Percentiles rank a stretch among this genome's conserved stretches.
Evolutionary conservation across 2,329 filamentous ascomycete species (phyloP).

Genomic region (Exophiala spinifera): DNA sequence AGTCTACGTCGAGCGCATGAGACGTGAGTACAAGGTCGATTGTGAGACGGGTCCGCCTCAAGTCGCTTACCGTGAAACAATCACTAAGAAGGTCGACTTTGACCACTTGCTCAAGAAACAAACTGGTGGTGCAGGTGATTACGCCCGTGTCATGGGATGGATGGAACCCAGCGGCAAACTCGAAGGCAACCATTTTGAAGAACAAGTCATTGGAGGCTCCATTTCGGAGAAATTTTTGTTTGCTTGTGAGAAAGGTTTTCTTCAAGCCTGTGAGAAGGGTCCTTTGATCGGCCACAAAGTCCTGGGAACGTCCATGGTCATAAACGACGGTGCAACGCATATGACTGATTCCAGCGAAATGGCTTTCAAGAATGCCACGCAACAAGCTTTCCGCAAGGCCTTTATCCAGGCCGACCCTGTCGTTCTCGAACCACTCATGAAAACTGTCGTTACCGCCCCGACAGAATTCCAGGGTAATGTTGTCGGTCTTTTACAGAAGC

Average conservation of each 20-base stretch:
- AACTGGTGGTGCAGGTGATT: slow-evolving; percentile 92
- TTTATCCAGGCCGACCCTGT: slow-evolving; percentile 77
- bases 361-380: slow-evolving; percentile 89
- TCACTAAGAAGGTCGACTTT: slow-evolving; percentile 75
- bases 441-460: slow-evolving; percentile 92
- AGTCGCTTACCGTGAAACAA: slow-evolving; percentile 94
- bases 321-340: slow-evolving; percentile 95
- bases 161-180: slow-evolving; percentile 79
- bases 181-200: slow-evolving; percentile 76
- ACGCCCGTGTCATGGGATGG: slow-evolving; percentile 84
- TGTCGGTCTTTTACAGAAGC: slow-evolving; percentile 93
- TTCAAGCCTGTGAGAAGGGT: slow-evolving; percentile 75
- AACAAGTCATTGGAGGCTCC: slow-evolving; percentile 80
- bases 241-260: slow-evolving; percentile 94
- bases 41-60: slow-evolving; percentile 94
- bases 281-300: slow-evolving; percentile 91
- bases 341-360: slow-evolving; percentile 97
- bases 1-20: slow-evolving; percentile 96
- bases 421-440: slow-evolving; percentile 95
- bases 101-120: slow-evolving; percentile 95
- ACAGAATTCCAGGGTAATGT: slow-evolving; percentile 97
- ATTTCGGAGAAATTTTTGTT: slow-evolving; percentile 95
- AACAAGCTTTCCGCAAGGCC: slow-evolving; percentile 93
- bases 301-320: slow-evolving; percentile 81
- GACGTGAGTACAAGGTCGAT: slow-evolving; percentile 93